Base-by-base conservation (phyloP, 768 basidiomycete species). In the Suillus plorans region DNA sequence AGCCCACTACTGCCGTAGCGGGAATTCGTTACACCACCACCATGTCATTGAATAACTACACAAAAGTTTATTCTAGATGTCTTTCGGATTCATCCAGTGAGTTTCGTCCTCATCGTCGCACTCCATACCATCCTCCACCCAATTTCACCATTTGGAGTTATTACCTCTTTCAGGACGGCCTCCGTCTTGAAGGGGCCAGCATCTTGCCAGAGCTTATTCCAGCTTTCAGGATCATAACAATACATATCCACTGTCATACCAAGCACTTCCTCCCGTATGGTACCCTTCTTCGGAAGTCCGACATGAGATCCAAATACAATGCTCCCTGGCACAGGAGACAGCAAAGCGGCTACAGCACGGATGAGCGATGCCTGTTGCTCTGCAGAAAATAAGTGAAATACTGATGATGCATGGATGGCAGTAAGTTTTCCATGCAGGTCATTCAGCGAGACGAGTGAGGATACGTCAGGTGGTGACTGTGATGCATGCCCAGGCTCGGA, bases 341-440 rank as follows among this genome's bases (percentile, higher is more conserved):
- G 66, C 20, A 78, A 72, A 28, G 65, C 59, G 44, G 64, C 76
- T 47, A 76, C 58, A 1, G 66, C 69, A 58, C 66, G 68, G 20
- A 55, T 39, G 16, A 22, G 47, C n/a, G 57, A 41, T 41, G 57
- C 57, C 39, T 59, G 58, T 59, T 59, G 10, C 41, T 59, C 58
- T 20, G 25, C 7, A 28, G 59, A 50, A 68, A 68, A 56, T 36
- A 73, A 70, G 59, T 78, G 74, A 67, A 89, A 87, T 71, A 88
- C 76, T 7, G 81, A 73, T 14, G 80, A 76, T 2, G 81, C 80
- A 68, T 85, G 81, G 22, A 88, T 84, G 6, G 74, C 82, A 13
- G 84, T 80, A 45, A 85, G 72, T 28, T 76, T 80, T 4, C 84
- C 82, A 56, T 69, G 80, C 10, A 86, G 74, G 7, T 80, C 79